Percentiles rank a stretch among this genome's conserved stretches.
These are phyloP conservation scores for Mortierella sp. DNA, from an alignment of 371 early-diverging fungal genomes.

Conservation along the genomic window DNA sequence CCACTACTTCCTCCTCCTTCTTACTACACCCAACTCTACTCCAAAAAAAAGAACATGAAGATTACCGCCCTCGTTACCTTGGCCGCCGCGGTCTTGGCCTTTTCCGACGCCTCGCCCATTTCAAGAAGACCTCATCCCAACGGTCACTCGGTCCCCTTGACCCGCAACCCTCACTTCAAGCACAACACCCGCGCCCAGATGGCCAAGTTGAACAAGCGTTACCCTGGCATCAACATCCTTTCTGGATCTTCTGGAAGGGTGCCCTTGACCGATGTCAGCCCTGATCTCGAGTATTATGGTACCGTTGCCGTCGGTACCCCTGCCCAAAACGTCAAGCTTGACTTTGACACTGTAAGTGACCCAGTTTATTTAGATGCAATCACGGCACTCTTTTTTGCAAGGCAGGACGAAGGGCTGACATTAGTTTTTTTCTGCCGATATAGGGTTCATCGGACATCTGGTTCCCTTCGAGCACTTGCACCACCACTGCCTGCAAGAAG, in stretches of 20 bases:
- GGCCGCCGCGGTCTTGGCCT: slow-evolving; percentile 42
- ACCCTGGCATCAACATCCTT: slow-evolving; percentile 19
- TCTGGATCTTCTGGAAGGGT: slow-evolving; percentile 22
- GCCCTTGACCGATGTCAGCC: slow-evolving; percentile 24
- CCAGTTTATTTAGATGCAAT: no score
- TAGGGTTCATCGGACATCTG: slow-evolving; percentile 43
- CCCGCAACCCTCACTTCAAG: slow-evolving; percentile 42
- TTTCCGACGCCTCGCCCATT: slow-evolving; percentile 35
- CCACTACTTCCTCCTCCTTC: neutral
- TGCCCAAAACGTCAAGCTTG: slow-evolving; percentile 69
- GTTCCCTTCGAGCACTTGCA: slow-evolving; percentile 25
- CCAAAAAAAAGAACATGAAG: slow-evolving; percentile 21
- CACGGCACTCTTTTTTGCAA: neutral
- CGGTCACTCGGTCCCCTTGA: slow-evolving; percentile 32
- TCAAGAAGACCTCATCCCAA: slow-evolving; percentile 16
- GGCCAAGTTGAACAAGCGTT: slow-evolving; percentile 40
- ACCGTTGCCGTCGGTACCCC: slow-evolving; percentile 75
- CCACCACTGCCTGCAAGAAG: slow-evolving; percentile 10
- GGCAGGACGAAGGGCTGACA: neutral
- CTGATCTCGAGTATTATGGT: slow-evolving; percentile 66
- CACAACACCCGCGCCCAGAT: slow-evolving; percentile 38
- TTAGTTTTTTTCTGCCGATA: neutral
- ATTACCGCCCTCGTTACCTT: slow-evolving; percentile 36
- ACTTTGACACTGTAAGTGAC: slow-evolving; percentile 56
- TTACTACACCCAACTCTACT: neutral